Evolutionary conservation across 2,329 filamentous ascomycete genomes (phyloP).

Genomic region (Bipolaris bicolor): DNA sequence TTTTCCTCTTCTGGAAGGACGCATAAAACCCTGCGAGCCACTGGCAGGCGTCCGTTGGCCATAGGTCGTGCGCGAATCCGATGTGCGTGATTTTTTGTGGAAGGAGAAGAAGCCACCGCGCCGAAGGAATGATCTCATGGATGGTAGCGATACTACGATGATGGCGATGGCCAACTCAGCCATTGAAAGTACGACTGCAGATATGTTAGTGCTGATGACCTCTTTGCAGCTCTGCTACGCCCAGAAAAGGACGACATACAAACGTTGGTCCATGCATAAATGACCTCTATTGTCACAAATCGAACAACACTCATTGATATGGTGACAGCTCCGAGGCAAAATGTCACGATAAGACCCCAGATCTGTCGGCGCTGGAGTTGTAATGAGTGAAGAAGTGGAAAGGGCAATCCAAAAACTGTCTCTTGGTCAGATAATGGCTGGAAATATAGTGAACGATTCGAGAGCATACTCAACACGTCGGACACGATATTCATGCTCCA

Average conservation of each 20-base stretch:
- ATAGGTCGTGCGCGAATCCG: conserved; percentile 14
- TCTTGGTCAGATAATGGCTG: not conserved
- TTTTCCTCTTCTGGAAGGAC: conserved; percentile 15
- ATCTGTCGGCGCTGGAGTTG: conserved; percentile 30
- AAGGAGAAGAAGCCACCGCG: conserved; percentile 28
- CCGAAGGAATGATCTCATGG: conserved; percentile 31
- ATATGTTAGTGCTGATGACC: conserved; percentile 4
- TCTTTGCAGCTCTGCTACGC: not conserved
- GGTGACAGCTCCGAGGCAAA: conserved; percentile 30
- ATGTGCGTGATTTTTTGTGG: conserved; percentile 23
- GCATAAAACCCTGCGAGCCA: conserved; percentile 15
- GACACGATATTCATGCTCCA: conserved; percentile 23
- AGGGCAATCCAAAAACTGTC: conserved; percentile 31
- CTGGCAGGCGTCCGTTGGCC: conserved; percentile 14
- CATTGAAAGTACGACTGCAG: conserved; percentile 32
- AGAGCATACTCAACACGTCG: conserved; percentile 20
- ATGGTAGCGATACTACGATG: conserved; percentile 34
- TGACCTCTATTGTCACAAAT: conserved; percentile 29
- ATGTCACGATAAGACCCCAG: conserved; percentile 30
- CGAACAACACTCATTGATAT: conserved; percentile 32
- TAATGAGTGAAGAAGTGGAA: conserved; percentile 29
- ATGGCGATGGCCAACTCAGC: conserved; percentile 36
- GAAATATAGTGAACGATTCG: not conserved
- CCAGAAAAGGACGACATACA: conserved; percentile 21
- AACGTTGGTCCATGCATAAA: conserved; percentile 33